Base-by-base conservation (phyloP, 331 rosid species). In the Quercus tomentella region DNA sequence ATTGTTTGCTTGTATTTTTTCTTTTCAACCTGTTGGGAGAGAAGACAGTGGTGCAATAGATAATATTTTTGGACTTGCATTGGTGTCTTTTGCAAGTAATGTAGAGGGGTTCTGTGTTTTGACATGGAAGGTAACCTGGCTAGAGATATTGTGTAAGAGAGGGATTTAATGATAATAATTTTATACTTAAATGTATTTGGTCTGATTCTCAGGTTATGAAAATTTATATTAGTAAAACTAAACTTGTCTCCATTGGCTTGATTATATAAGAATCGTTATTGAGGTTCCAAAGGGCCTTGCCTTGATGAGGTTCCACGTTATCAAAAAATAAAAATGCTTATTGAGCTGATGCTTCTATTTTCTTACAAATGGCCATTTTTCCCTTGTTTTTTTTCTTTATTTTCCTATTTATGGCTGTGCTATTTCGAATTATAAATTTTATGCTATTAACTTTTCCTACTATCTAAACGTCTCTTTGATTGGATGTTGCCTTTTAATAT, bases 401-500 rank as follows among this genome's bases (percentile, higher is more conserved):
- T 61, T 61, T 31, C 4, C 68, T 25, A 25, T 5, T 10, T 61
- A 23, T 62, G n/a, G 69, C 33, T 55, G n/a, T 54, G 51, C 35
- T 18, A 4, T 60, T 25, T 60, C 4, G 4, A 63, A 62, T 14
- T 62, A 26, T 4, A 61, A 54, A 62, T 26, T 25, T 30, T 17
- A 62, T 21, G n/a, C 45, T 49, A 15, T 55, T 26, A 20, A 16
- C 7, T 77, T 55, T 31, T 66, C 31, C 41, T 70, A 18, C 7
- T 31, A 72, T 70, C 54, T 62, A 37, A 52, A 73, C 70, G 16
- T 30, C 72, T 73, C 58, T 69, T 79, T 79, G 67, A 57, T 56
- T 83, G 56, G 51, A 76, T 71, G 79, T 83, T 37, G 62, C 70
- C 56, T 62, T 80, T 60, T 72, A 55, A 70, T 74, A 33, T 69